Conservation (phyloP, 2,329 filamentous ascomycete genomes). For the Rhynchosporium agropyri region DNA sequence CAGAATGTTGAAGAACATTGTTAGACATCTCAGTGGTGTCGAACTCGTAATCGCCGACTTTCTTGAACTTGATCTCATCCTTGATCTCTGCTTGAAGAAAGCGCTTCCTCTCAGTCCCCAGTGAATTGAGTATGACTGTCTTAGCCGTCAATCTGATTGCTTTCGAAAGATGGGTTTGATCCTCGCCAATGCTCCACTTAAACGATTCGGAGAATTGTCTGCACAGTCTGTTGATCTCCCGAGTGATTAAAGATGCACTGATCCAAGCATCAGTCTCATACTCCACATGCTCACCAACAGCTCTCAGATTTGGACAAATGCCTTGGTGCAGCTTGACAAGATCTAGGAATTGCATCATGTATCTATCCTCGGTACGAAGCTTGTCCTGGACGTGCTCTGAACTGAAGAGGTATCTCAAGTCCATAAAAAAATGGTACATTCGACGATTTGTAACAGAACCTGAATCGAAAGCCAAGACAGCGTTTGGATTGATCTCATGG, state of each 20-base stretch:
- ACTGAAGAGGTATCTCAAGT: constrained; percentile 87
- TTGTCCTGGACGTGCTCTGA: constrained; percentile 86
- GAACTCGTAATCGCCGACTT: constrained; percentile 77
- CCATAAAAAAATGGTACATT: constrained; percentile 97
- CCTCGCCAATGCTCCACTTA: constrained; percentile 65
- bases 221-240: constrained; percentile 92
- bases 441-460: constrained; percentile 93
- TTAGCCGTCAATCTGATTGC: constrained; percentile 78
- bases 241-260: constrained; percentile 87
- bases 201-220: constrained; percentile 88
- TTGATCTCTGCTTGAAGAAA: constrained; percentile 90
- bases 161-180: constrained; percentile 65
- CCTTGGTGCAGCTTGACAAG: constrained; percentile 95
- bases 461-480: constrained; percentile 88
- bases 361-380: constrained; percentile 80
- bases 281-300: constrained; percentile 93
- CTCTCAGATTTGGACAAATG: constrained; percentile 91
- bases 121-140: constrained; percentile 83
- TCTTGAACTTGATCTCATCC: constrained; percentile 81
- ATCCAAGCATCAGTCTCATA: constrained; percentile 99
- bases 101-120: constrained; percentile 83
- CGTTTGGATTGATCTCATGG: constrained; percentile 81
- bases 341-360: constrained; percentile 92
- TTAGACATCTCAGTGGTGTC: constrained; percentile 49
- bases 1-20: constrained; percentile 52